phyloP scores from a whole-genome alignment of 129 eudicot species.

The Silybum marianum region DNA sequence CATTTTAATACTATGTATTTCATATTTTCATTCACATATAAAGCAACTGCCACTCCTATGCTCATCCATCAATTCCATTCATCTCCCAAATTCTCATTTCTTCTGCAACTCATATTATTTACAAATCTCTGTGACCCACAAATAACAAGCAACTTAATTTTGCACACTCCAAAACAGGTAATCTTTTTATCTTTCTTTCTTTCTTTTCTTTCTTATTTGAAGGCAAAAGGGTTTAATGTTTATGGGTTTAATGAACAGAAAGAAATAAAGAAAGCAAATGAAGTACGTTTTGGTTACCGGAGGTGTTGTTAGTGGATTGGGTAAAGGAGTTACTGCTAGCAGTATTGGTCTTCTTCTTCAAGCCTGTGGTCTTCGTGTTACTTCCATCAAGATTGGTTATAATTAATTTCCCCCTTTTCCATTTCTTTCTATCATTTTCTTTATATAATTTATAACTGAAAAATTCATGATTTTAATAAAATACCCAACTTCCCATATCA shows the following conservation, averaged over 20 bases:
- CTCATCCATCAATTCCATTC: slow-evolving; percentile 26
- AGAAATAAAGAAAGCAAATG: slow-evolving; percentile 37
- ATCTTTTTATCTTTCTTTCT: background rate
- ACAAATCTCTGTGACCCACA: slow-evolving; percentile 14
- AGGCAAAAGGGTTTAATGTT: background rate
- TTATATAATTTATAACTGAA: slow-evolving; percentile 11
- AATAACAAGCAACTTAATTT: slow-evolving; percentile 12
- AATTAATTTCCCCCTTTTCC: background rate
- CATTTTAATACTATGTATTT: background rate
- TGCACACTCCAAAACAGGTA: slow-evolving; percentile 27
- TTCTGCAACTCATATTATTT: slow-evolving; percentile 5
- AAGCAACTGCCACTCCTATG: slow-evolving; percentile 5
- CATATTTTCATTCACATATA: slow-evolving; percentile 26
- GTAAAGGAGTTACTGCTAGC: slow-evolving; percentile 96
- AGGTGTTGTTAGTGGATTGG: slow-evolving; percentile 88
- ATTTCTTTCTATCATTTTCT: background rate
- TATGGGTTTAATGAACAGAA: slow-evolving; percentile 23
- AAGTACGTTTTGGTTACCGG: slow-evolving; percentile 85
- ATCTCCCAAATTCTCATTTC: slow-evolving; percentile 9
- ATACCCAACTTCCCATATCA: background rate
- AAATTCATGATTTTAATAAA: background rate
- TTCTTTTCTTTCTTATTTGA: slow-evolving; percentile 13
- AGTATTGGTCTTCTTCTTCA: slow-evolving; percentile 90
- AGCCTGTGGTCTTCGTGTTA: slow-evolving; percentile 80
- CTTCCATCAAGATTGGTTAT: slow-evolving; percentile 80